A percentile compares a stretch with the other conserved stretches of the same genome.
Evolutionary conservation across 2,329 filamentous ascomycete species (phyloP).

Genomic region (Cladobotryum mycophilum): DNA sequence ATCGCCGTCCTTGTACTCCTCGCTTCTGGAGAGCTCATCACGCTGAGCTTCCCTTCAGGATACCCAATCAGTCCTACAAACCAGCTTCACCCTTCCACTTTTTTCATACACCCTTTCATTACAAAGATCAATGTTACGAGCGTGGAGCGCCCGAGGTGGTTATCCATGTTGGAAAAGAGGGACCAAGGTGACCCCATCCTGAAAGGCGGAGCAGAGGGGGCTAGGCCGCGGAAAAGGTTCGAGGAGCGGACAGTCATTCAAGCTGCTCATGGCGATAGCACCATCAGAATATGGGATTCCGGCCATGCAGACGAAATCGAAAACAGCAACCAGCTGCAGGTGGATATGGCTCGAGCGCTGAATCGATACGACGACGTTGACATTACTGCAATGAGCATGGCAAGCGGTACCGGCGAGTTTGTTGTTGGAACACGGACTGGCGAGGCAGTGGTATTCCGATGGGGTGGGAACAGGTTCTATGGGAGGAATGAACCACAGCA

Average conservation of each 20-base stretch:
- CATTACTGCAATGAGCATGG: conserved; percentile 73
- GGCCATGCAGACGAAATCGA: conserved; percentile 92
- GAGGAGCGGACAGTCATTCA: conserved; percentile 80
- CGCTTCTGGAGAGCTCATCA: conserved; percentile 81
- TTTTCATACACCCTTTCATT: conserved; percentile 86
- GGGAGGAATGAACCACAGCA: conserved; percentile 52
- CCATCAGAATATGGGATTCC: conserved; percentile 85
- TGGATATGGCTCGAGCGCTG: conserved; percentile 78
- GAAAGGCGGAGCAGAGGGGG: conserved; percentile 69
- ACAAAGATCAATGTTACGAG: conserved; percentile 64
- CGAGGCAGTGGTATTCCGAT: conserved; percentile 82
- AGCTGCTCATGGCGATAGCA: conserved; percentile 84
- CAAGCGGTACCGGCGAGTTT: conserved; percentile 75
- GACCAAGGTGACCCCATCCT: conserved; percentile 72
- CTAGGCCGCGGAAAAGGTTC: conserved; percentile 65
- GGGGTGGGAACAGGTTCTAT: conserved; percentile 71
- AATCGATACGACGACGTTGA: conserved; percentile 72
- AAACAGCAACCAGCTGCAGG: conserved; percentile 72
- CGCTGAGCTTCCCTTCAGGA: conserved; percentile 86
- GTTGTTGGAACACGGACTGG: conserved; percentile 74
- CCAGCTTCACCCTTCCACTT: conserved; percentile 80
- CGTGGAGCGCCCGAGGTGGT: conserved; percentile 75
- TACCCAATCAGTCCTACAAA: conserved; percentile 89
- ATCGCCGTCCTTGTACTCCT: conserved; percentile 76
- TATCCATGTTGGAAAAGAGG: conserved; percentile 82